Conservation (phyloP, 2,329 filamentous ascomycete species). For the Furcasterigmium sp. region DNA sequence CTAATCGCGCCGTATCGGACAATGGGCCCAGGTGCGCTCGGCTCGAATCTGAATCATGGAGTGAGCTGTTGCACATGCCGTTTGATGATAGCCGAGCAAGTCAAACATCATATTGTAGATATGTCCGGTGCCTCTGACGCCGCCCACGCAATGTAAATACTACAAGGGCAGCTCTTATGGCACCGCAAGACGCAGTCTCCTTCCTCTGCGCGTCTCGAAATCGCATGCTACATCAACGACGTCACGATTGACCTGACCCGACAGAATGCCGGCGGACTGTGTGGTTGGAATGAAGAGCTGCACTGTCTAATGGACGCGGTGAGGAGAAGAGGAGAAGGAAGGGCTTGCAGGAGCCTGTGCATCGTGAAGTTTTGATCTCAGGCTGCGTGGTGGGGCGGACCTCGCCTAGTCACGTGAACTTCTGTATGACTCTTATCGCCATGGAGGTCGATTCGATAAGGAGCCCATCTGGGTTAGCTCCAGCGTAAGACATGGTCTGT, state of each 20-base stretch:
- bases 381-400: slow-evolving; percentile 9
- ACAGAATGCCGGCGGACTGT: slow-evolving; percentile 64
- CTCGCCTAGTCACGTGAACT: slow-evolving; percentile 8
- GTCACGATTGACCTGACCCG: slow-evolving; percentile 43
- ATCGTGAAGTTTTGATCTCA: slow-evolving; percentile 9
- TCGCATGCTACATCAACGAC: slow-evolving; percentile 51
- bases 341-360: background rate
- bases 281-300: slow-evolving; percentile 62
- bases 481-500: background rate
- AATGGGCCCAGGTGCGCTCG: too few relatives aligned
- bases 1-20: too few relatives aligned
- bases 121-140: slow-evolving; percentile 83
- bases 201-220: slow-evolving; percentile 44
- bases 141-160: slow-evolving; percentile 50
- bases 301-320: slow-evolving; percentile 85
- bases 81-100: too few relatives aligned
- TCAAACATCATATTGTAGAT: slow-evolving; percentile 3
- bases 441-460: background rate
- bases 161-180: slow-evolving; percentile 72
- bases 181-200: slow-evolving; percentile 34
- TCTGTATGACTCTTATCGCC: background rate
- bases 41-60: too few relatives aligned
- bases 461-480: background rate
- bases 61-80: too few relatives aligned
- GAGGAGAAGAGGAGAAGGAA: slow-evolving; percentile 37